Evolutionary conservation across 2,329 filamentous ascomycete genomes (phyloP), one percentile per base, ranked within the genome.

Genomic region (Ophiostoma montium): DNA sequence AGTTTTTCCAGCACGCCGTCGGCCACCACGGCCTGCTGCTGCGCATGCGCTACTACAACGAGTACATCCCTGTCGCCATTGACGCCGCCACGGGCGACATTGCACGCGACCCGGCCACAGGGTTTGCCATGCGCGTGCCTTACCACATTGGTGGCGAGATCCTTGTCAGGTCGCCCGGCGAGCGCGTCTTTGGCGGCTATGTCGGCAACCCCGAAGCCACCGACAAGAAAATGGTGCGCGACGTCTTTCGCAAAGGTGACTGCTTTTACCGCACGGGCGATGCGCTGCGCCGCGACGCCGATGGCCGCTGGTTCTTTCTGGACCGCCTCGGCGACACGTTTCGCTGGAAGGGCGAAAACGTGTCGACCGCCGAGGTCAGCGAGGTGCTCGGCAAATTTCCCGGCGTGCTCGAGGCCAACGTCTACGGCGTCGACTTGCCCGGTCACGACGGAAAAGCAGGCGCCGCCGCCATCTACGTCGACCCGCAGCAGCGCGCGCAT

Each of bases 371-470:
- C 48, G 87, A 94, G 63, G 88, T 94, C 30, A 76, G 82, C 32
- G 78, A 88, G 60, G 77, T 79, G 0, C 65, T 94, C 0, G 82
- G 84, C 18, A 65, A 70, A 1, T 83, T 87, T 58, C 69, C 80
- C 0, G 69, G 70, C 1, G 70, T 94, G 15, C 69, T 74, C 21
- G 87, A 94, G 65, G 84, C 85, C 32, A 94, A 92, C 57, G 87
- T 94, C 35, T 94, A 94, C 58, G 87, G 87, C 19, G 84, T 94
- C 2, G 64, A 78, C 38, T 65, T 94, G 6, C 87, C 87, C 0
- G 74, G 84, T 53, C 86, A 94, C 59, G 87, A 94, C 59, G 87
- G 87, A 23, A 74, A 86, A 33, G 86, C 86, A 0, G 87, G 87
- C 2, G 94, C 87, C 56, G 87, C 51, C 1, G 56, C 56, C 15